These are phyloP conservation scores for Balakata baccata DNA, from an alignment of 345 rosid genomes.

Conservation along the genomic window DNA sequence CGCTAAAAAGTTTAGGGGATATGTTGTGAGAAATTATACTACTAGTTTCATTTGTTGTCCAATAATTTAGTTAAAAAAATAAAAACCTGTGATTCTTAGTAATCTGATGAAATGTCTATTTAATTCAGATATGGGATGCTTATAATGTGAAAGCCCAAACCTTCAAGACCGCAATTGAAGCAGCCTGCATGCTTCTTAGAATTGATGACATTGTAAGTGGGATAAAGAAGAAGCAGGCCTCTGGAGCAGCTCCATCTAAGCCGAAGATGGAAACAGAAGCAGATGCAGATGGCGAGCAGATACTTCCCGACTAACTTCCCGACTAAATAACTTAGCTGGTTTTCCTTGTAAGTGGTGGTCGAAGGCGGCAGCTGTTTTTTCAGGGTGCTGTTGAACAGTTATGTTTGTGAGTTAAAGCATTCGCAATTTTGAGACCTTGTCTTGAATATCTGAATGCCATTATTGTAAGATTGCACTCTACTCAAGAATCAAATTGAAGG, in stretches of 20 bases:
- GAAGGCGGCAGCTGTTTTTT: neutral
- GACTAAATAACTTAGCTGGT: neutral
- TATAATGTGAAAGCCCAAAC: conserved; percentile 94
- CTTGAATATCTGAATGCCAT: neutral
- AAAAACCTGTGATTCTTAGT: neutral
- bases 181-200: conserved; percentile 89
- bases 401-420: neutral
- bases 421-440: neutral
- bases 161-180: conserved; percentile 92
- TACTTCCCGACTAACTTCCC: conserved; percentile 83
- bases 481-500: too few relatives aligned
- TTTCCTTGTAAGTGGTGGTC: neutral
- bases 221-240: conserved; percentile 86
- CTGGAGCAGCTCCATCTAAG: conserved; percentile 66
- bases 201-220: conserved; percentile 98
- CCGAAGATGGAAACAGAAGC: conserved; percentile 85
- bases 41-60: neutral
- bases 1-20: neutral
- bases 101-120: neutral
- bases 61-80: too few relatives aligned
- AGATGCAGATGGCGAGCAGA: conserved; percentile 90
- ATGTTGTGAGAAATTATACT: neutral
- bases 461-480: neutral
- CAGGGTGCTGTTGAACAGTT: neutral
- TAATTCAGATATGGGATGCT: conserved; percentile 82